These are phyloP conservation scores for Pinus tabuliformis DNA, from an alignment of 75 land plant genomes.

Conservation along the genomic window DNA sequence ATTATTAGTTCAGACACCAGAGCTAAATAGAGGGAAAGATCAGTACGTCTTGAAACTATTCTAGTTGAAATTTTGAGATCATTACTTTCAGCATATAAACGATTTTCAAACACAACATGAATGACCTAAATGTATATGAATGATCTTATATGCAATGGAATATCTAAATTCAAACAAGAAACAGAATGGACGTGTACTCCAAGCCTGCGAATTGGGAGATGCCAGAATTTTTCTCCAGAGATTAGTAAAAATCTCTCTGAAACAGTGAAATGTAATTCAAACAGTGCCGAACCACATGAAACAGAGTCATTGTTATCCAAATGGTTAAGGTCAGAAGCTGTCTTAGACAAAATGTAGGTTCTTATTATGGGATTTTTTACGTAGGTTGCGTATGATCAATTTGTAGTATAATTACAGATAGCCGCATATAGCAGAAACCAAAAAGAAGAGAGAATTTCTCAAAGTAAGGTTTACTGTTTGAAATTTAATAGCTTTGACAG, in stretches of 20 bases:
- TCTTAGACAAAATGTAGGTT: not conserved
- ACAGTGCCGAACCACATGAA: not conserved
- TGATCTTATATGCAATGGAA: not conserved
- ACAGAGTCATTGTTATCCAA: not conserved
- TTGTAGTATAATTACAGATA: not conserved
- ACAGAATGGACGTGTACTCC: not conserved
- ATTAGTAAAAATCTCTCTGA: not conserved
- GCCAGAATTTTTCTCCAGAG: not conserved
- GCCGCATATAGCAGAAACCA: not conserved
- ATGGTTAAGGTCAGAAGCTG: not conserved
- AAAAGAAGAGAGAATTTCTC: too few relatives aligned
- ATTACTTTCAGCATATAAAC: too few relatives aligned
- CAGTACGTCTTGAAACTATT: too few relatives aligned
- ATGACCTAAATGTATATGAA: too few relatives aligned
- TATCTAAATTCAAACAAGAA: not conserved
- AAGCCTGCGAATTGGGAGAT: not conserved
- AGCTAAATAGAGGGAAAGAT: too few relatives aligned
- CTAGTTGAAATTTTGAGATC: too few relatives aligned
- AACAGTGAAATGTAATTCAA: not conserved
- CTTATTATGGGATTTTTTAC: not conserved
- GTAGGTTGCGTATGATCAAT: not conserved
- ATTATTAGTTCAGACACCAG: too few relatives aligned
- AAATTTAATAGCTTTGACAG: too few relatives aligned
- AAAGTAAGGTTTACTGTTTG: too few relatives aligned
- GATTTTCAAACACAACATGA: too few relatives aligned